phyloP scores from a whole-genome alignment of 2,329 filamentous ascomycete species.

The Stagonosporopsis rhizophila region DNA sequence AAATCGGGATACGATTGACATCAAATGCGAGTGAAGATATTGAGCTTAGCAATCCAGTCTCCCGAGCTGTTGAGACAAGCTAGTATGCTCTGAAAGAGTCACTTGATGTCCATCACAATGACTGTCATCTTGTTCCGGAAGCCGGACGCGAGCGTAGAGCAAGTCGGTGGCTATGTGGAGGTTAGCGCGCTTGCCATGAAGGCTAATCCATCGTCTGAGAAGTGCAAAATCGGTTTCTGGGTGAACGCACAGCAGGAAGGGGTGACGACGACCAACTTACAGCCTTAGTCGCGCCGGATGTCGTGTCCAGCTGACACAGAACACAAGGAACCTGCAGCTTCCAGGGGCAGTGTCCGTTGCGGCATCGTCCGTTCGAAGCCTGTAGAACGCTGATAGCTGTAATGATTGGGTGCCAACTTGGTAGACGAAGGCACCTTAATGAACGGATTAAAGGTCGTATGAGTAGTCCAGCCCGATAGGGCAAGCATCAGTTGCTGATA shows the following conservation, averaged over 20 bases:
- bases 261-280: conserved; percentile 36
- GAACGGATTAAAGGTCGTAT: conserved; percentile 27
- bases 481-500: conserved; percentile 23
- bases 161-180: conserved; percentile 3
- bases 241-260: conserved; percentile 21
- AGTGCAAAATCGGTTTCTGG: conserved; percentile 15
- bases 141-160: conserved; percentile 1
- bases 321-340: conserved; percentile 41
- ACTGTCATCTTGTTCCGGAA: conserved; percentile 6
- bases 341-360: conserved; percentile 31
- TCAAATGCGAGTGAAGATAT: not conserved
- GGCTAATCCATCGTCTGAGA: conserved; percentile 18
- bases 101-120: conserved; percentile 5
- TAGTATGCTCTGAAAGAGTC: not conserved
- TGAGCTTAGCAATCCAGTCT: not conserved
- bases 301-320: conserved; percentile 45
- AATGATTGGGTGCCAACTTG: conserved; percentile 30
- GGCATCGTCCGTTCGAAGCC: not conserved
- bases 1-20: not conserved
- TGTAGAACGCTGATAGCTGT: conserved; percentile 3
- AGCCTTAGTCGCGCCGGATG: conserved; percentile 31
- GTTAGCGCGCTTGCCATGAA: conserved; percentile 17
- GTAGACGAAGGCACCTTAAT: conserved; percentile 24
- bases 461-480: conserved; percentile 14
- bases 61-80: conserved; percentile 3